A percentile compares a stretch with the other conserved stretches of the same genome.
These are phyloP conservation scores for Penicillium riverlandense DNA, from an alignment of 495 filamentous ascomycete species.

Conservation along the genomic window DNA sequence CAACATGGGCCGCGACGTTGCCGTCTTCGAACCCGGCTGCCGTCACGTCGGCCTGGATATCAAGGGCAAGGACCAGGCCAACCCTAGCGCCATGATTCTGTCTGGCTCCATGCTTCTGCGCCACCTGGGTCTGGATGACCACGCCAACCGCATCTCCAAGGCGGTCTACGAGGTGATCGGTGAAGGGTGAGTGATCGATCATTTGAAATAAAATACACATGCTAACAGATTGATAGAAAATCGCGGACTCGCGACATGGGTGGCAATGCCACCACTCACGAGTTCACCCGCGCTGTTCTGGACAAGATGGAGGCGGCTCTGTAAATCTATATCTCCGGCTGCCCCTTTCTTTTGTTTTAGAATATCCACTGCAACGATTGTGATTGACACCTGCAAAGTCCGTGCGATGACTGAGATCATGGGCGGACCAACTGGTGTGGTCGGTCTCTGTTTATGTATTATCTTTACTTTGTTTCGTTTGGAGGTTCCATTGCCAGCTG, in stretches of 20 bases:
- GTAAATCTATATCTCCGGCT: conserved; percentile 21
- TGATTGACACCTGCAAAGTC: conserved; percentile 4
- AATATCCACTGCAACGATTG: conserved; percentile 15
- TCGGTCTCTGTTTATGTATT: conserved; percentile 23
- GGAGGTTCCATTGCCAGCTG: conserved; percentile 17
- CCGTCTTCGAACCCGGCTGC: conserved; percentile 98
- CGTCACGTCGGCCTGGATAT: conserved; percentile 98
- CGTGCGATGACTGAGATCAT: neutral
- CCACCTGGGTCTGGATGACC: conserved; percentile 92
- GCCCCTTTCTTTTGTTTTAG: conserved; percentile 4
- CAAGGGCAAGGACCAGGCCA: conserved; percentile 98
- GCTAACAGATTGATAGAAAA: conserved; percentile 47
- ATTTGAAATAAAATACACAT: conserved; percentile 18
- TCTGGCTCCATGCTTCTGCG: conserved; percentile 94
- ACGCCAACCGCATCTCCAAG: conserved; percentile 96
- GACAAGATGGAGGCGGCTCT: conserved; percentile 76
- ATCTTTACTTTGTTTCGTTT: conserved; percentile 23
- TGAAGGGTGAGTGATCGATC: conserved; percentile 63
- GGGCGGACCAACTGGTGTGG: no score
- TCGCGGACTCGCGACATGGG: conserved; percentile 92
- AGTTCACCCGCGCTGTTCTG: conserved; percentile 90
- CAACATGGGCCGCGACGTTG: conserved; percentile 98
- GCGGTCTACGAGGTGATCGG: conserved; percentile 93
- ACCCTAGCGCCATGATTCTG: conserved; percentile 91
- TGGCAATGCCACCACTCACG: conserved; percentile 77